Percentiles rank a stretch among this genome's conserved stretches.
Evolutionary conservation across 768 basidiomycete species (phyloP).

Genomic region (Amanita pallidorosea): DNA sequence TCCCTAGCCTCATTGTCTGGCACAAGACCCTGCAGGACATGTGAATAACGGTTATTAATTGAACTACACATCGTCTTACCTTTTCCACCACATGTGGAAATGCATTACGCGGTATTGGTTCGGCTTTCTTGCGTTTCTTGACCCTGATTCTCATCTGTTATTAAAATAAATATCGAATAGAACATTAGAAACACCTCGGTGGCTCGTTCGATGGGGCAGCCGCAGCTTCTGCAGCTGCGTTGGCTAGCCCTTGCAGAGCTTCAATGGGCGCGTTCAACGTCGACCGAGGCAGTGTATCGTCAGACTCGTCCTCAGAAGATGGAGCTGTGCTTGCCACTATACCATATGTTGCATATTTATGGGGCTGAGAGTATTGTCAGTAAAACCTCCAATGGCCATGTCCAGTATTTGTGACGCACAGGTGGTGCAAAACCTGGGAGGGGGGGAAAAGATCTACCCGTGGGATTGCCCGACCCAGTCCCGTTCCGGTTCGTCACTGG

Average conservation of each 20-base stretch:
- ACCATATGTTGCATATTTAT: conserved; percentile 87
- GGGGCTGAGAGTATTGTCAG: conserved; percentile 37
- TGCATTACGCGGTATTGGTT: conserved; percentile 75
- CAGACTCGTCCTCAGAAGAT: conserved; percentile 87
- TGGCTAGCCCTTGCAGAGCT: conserved; percentile 87
- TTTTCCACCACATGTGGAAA: conserved; percentile 89
- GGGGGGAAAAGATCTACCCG: conserved; percentile 56
- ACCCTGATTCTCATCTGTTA: conserved; percentile 31
- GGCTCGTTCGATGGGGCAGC: conserved; percentile 60
- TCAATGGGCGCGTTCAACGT: conserved; percentile 89
- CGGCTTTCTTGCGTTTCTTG: conserved; percentile 78
- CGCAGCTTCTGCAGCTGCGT: conserved; percentile 91
- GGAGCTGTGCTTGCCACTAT: conserved; percentile 76
- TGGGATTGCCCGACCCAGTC: conserved; percentile 24
- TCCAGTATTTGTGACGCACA: conserved; percentile 30
- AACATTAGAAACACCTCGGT: conserved; percentile 37
- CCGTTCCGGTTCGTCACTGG: conserved; percentile 28
- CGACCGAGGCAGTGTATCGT: conserved; percentile 76
- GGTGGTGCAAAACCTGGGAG: conserved; percentile 89
- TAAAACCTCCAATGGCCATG: conserved; percentile 6
- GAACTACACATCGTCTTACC: conserved; percentile 22
- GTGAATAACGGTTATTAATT: conserved; percentile 1
- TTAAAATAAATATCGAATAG: neutral
- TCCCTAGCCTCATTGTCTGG: conserved; percentile 79
- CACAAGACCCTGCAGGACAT: conserved; percentile 58